phyloP scores from a whole-genome alignment of 352 stramenopile species.

The Globisporangium nagaii region DNA sequence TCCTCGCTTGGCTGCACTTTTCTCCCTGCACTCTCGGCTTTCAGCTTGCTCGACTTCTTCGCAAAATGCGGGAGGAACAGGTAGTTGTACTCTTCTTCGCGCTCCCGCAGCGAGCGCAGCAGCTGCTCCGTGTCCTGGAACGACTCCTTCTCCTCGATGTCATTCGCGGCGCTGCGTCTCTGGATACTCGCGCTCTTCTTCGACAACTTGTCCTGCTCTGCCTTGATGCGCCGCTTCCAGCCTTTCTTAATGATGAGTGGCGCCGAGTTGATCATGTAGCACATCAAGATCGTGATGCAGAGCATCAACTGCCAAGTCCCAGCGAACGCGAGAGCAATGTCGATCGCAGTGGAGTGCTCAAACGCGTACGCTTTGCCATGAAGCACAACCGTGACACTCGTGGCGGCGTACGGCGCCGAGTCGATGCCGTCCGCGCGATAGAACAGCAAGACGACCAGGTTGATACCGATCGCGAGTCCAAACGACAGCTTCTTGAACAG shows the following conservation, averaged over 20 bases:
- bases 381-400: slow-evolving; percentile 28
- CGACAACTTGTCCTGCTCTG: slow-evolving; percentile 29
- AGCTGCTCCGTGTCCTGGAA: slow-evolving; percentile 65
- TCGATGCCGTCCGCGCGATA: slow-evolving; percentile 49
- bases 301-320: slow-evolving; percentile 50
- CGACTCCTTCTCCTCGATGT: slow-evolving; percentile 39
- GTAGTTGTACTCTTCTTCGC: slow-evolving; percentile 64
- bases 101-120: slow-evolving; percentile 45
- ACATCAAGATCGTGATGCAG: slow-evolving; percentile 41
- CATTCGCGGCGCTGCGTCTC: slow-evolving; percentile 2
- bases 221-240: slow-evolving; percentile 51
- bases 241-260: slow-evolving; percentile 65
- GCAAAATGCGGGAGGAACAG: slow-evolving; percentile 32
- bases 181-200: slow-evolving; percentile 37
- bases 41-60: background rate
- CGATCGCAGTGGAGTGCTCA: slow-evolving; percentile 25
- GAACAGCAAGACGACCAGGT: slow-evolving; percentile 54
- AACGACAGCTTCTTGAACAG: slow-evolving; percentile 54
- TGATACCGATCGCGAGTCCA: slow-evolving; percentile 40
- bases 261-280: slow-evolving; percentile 62
- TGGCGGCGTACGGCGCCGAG: slow-evolving; percentile 43
- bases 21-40: background rate
- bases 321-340: slow-evolving; percentile 30
- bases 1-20: background rate
- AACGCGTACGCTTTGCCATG: background rate